Evolutionary conservation across 495 filamentous ascomycete species (phyloP).

Genomic region (Daldinia bambusicola): DNA sequence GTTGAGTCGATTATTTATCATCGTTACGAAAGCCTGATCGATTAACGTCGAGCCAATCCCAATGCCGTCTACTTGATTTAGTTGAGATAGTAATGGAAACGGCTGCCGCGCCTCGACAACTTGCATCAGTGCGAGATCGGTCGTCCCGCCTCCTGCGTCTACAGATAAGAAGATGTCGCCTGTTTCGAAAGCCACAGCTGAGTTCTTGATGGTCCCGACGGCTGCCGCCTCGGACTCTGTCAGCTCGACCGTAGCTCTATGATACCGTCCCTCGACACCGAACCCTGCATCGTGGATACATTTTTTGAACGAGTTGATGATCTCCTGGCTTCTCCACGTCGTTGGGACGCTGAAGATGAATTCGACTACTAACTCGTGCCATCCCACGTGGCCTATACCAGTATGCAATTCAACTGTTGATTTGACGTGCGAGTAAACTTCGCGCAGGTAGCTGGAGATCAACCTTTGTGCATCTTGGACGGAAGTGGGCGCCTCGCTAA

Average conservation of each 20-base stretch:
- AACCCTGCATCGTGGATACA: conserved; percentile 64
- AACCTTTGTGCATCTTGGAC: conserved; percentile 62
- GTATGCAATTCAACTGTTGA: conserved; percentile 56
- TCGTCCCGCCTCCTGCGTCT: conserved; percentile 54
- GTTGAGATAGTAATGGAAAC: conserved; percentile 48
- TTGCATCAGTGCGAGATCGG: conserved; percentile 54
- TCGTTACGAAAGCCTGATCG: conserved; percentile 48
- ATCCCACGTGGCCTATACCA: conserved; percentile 52
- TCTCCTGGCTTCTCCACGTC: conserved; percentile 69
- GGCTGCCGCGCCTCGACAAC: conserved; percentile 41
- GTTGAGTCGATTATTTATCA: conserved; percentile 46
- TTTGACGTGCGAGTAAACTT: conserved; percentile 66
- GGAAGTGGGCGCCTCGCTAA: conserved; percentile 45
- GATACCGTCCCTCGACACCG: conserved; percentile 54
- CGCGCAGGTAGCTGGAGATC: conserved; percentile 64
- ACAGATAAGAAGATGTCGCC: conserved; percentile 51
- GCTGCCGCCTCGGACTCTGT: conserved; percentile 77
- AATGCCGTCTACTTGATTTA: conserved; percentile 52
- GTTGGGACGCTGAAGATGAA: conserved; percentile 76
- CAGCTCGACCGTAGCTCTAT: conserved; percentile 67
- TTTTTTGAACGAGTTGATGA: conserved; percentile 65
- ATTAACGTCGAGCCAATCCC: conserved; percentile 54
- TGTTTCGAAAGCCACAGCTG: conserved; percentile 44
- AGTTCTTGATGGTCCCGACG: conserved; percentile 56
- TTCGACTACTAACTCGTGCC: conserved; percentile 63